Conservation (phyloP, 108 stramenopile species). For the Nitzschia sp. region DNA sequence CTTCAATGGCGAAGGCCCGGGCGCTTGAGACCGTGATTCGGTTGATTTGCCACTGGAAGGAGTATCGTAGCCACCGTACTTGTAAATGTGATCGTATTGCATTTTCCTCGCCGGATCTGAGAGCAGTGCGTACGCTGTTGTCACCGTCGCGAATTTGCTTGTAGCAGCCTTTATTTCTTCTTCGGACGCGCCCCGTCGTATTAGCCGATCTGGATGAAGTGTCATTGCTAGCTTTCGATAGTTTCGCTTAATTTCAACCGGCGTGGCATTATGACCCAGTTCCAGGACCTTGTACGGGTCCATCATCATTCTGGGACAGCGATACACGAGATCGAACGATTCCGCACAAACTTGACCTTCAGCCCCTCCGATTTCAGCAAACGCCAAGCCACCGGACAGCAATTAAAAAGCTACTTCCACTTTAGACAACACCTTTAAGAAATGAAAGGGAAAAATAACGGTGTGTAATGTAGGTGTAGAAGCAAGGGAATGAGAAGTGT, state of each 20-base stretch:
- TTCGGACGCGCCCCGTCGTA: conserved; percentile 34
- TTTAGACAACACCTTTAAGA: too few relatives aligned
- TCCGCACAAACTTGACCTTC: too few relatives aligned
- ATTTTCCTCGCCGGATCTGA: conserved; percentile 59
- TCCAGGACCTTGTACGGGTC: conserved; percentile 73
- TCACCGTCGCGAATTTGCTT: conserved; percentile 62
- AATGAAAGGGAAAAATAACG: too few relatives aligned
- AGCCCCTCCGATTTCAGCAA: too few relatives aligned
- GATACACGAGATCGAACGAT: too few relatives aligned
- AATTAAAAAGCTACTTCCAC: too few relatives aligned
- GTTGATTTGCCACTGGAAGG: not conserved
- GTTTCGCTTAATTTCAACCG: conserved; percentile 63
- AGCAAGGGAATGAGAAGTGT: too few relatives aligned
- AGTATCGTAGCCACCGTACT: conserved; percentile 43
- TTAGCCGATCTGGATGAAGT: conserved; percentile 89
- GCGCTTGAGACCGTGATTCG: not conserved
- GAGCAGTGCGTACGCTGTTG: conserved; percentile 83
- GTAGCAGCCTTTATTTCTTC: not conserved
- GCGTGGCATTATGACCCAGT: conserved; percentile 43
- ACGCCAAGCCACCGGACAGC: too few relatives aligned
- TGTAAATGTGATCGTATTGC: conserved; percentile 65
- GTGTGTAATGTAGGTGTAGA: too few relatives aligned
- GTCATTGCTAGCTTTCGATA: conserved; percentile 78
- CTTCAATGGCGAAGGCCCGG: not conserved
- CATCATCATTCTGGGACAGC: not conserved